Percentiles rank a stretch among this genome's conserved stretches.
Evolutionary conservation across 257 asterid species (phyloP).

Genomic region (Solanum corneliomulleri): DNA sequence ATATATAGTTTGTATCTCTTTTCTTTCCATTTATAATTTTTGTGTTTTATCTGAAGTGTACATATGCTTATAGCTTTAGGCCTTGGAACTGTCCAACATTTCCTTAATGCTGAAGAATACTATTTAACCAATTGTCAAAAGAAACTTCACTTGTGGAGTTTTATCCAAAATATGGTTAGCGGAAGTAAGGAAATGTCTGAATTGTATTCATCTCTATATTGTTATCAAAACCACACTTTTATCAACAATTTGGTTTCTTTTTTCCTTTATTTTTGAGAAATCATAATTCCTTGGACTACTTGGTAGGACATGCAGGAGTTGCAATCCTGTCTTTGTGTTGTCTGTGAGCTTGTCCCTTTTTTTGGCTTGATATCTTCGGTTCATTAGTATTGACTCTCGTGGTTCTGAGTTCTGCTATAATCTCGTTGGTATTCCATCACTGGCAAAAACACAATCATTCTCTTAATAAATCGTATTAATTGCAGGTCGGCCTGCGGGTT

Average conservation of each 20-base stretch:
- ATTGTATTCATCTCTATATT: neutral
- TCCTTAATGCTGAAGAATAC: neutral
- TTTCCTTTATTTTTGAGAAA: neutral
- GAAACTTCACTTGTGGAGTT: neutral
- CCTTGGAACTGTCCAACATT: neutral
- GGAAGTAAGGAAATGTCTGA: neutral
- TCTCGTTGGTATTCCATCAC: neutral
- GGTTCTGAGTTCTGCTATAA: neutral
- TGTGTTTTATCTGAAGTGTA: neutral
- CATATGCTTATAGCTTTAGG: neutral
- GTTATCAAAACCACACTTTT: neutral
- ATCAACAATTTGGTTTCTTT: neutral
- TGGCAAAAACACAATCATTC: neutral
- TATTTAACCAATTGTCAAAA: neutral
- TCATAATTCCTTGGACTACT: neutral
- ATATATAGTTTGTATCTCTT: neutral
- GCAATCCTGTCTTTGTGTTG: neutral
- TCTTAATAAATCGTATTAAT: neutral
- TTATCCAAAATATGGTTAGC: neutral
- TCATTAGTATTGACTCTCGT: neutral
- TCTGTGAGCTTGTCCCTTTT: neutral
- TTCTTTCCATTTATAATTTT: neutral
- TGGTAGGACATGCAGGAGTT: neutral
- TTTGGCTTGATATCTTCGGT: neutral
- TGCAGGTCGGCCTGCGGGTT: conserved; percentile 81